Percentiles rank a stretch among this genome's conserved stretches.
phyloP scores from a whole-genome alignment of 768 basidiomycete species.

The Kwoniella shandongensis region DNA sequence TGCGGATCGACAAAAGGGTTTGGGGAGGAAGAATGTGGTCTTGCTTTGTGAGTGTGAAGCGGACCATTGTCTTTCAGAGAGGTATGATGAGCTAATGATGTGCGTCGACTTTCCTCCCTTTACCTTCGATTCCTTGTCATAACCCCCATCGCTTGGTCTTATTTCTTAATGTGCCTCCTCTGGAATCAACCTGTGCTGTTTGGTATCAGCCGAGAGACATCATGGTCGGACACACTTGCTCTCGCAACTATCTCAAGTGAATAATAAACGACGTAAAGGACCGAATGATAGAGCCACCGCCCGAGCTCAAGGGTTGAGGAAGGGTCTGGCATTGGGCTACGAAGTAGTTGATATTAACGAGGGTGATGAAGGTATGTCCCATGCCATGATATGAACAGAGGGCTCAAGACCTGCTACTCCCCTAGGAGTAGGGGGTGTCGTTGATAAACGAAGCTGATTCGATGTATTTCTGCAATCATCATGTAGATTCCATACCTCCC shows the following conservation, averaged over 20 bases:
- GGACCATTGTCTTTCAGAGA: neutral
- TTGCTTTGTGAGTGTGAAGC: slow-evolving; percentile 67
- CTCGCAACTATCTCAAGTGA: slow-evolving; percentile 14
- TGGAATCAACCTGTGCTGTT: too few relatives aligned
- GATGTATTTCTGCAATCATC: neutral
- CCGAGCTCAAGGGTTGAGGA: slow-evolving; percentile 42
- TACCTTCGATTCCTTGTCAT: neutral
- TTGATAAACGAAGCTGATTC: too few relatives aligned
- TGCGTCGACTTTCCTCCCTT: neutral
- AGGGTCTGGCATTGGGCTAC: slow-evolving; percentile 85
- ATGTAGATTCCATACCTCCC: slow-evolving; percentile 77
- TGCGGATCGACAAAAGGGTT: slow-evolving; percentile 70
- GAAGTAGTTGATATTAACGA: slow-evolving; percentile 88
- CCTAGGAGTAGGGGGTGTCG: too few relatives aligned
- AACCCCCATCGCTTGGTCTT: too few relatives aligned
- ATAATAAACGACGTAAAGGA: neutral
- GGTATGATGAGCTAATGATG: neutral
- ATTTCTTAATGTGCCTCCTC: too few relatives aligned
- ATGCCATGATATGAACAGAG: too few relatives aligned
- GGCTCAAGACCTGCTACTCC: slow-evolving; percentile 37
- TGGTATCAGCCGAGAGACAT: slow-evolving; percentile 39
- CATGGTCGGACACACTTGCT: slow-evolving; percentile 34
- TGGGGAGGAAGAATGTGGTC: slow-evolving; percentile 82
- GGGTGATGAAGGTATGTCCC: slow-evolving; percentile 95
- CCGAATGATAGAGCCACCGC: slow-evolving; percentile 60